Evolutionary conservation across 805 yeast genomes (phyloP), one percentile per base, ranked within the genome.

Genomic region (Scheffersomyces amazonensis): DNA sequence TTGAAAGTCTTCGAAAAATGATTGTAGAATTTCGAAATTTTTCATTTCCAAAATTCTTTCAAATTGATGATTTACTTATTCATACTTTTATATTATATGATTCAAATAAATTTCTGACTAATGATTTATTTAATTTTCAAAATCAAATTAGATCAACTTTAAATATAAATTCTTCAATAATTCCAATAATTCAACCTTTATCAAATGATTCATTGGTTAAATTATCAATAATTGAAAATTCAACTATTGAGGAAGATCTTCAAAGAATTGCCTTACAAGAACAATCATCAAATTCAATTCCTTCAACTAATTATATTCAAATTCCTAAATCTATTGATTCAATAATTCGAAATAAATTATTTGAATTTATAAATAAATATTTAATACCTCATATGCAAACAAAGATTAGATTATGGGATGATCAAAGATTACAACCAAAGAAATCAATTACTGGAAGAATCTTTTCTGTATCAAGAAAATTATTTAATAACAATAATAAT

Each of bases 371-470:
- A 8, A 62, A 62, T 24, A 73, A 72, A 45, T 61, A 64, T 33
- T 61, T 85, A 41, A 69, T 87, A 1, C 96, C 97, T 0, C 90
- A 81, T 56, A 87, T 93, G 96, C 89, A 87, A 53, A 64, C 76
- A 39, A 83, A 87, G 51, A 76, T 88, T n/a, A 69, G 82, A 23
- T 57, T 75, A 11, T 90, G 97, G 97, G 90, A 83, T 42, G 96
- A 89, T 49, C 86, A 81, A 51, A 72, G 84, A 4, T 76, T 88
- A 11, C 76, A 80, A 29, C 90, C 95, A 4, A 73, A 90, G 43
- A 80, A 80, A 47, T 86, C 95, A 18, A 63, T 87, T 16, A 76
- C 95, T 0, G 84, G 87, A 13, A 64, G 90, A 41, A 75, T 82
- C 46, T 87, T 83, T 61, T 76, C 75, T 37, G 93, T 73, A 2